Evolutionary conservation across 73 alveolate species (phyloP), one percentile per base, ranked within the genome.

Genomic region (Paramecium sexaurelia): DNA sequence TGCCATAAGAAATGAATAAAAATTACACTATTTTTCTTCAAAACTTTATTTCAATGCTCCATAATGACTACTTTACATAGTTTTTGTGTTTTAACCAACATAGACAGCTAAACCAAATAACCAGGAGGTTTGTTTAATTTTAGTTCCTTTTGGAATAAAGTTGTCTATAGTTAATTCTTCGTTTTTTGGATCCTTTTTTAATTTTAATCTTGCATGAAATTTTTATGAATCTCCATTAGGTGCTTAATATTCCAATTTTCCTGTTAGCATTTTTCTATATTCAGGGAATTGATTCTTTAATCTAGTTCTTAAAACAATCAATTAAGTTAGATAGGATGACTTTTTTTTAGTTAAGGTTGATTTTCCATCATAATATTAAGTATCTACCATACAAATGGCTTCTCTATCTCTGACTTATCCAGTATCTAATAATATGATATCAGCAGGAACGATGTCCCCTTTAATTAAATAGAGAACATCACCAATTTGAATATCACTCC

Each of bases 121-220:
- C 94, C 94, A 68, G 2, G 85, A 61, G 17, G 61, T 88, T 69
- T 68, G 32, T 68, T 40, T 82, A 69, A 88, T 88, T 33, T 88
- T 88, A 24, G 91, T 56, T 36, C 94, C 94, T 43, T 82, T 88
- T 3, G 94, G 94, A 39, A 88, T 88, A 32, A 88, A 88, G 47
- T 88, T 88, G 11, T 68, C 67, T 11, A 68, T 68, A 11, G 90
- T 88, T 40, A 88, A 24, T 43, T 68, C 89, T 88, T 88, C 94
- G 7, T 26, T 71, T 19, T 88, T 88, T 20, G 94, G 94, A 69
- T 88, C 94, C 43, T 88, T 88, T 69, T 88, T 88, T 9, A 88
- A 82, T 68, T 82, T 75, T 10, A 88, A 32, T n/a, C 78, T 36
- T 11, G 90, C 93, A 67, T 35, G 45, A 87, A 87, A 87, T 7